Base-by-base conservation (phyloP, 1,139 yeast species). In the Suhomyces chickasaworum region DNA sequence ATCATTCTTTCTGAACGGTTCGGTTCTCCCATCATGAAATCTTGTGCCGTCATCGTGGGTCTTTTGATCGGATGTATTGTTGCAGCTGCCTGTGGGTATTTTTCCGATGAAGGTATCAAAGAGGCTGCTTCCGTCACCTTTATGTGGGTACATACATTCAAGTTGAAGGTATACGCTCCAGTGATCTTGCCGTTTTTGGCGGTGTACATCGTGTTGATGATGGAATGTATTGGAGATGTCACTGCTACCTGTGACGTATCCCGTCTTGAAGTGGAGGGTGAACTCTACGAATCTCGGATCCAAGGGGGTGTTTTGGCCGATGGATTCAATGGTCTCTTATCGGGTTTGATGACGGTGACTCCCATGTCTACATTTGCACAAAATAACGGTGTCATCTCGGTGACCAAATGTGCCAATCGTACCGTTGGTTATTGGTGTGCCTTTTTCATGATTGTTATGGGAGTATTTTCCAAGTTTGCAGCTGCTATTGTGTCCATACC, bases 1-100 rank as follows among this genome's bases (percentile, higher is more conserved):
- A 89, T 90, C 57, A 76, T 89, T 47, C 51, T 88, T 31, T 79
- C 86, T 54, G 97, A 90, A 65, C 82, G 82, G 61, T 89, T 87
- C 77, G 97, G 97, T 25, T 81, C 96, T n/a, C 97, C 97, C 47
- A 86, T 89, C 56, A 86, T 89, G 95, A 88, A 86, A 64, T 86
- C 96, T 7, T 88, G 96, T 75, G 93, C 96, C 0, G 96, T 89
- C 41, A 86, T 89, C 54, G 69, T 84, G 36, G 97, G 97, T 41
- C 74, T 89, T 51, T 69, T 89, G 43, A 82, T 89, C 37, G 97
- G 97, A 33, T 89, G 96, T 71, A 87, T 89, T 52, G 95, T 89
- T 46, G 95, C 95, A 34, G 95, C 93, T 46, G 96, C 93, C 9
- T 80, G 88, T 65, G 95, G 95, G 17, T 89, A 90, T 70, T 89